phyloP scores from a whole-genome alignment of 192 early-diverging fungal species.

The Backusella psychrophila region DNA sequence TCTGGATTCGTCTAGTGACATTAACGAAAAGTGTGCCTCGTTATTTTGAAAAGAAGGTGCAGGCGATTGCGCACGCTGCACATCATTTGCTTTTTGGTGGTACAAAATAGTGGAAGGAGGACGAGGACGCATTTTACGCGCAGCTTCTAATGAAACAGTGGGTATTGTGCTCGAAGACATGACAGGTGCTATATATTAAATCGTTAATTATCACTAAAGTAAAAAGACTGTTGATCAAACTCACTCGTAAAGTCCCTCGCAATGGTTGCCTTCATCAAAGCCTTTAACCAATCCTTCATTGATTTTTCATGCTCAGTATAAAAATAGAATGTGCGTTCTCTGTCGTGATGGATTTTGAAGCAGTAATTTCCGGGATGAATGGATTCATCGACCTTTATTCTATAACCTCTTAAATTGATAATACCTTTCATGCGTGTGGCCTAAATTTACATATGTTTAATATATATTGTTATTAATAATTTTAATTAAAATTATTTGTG shows the following conservation, averaged over 20 bases:
- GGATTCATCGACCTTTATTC: conserved; percentile 52
- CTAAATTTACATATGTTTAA: background rate
- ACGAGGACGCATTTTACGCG: conserved; percentile 46
- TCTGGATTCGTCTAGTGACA: conserved; percentile 7
- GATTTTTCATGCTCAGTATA: conserved; percentile 50
- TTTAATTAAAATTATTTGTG: background rate
- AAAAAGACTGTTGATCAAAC: background rate
- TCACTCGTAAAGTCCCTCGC: conserved; percentile 42
- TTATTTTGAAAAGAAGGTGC: conserved; percentile 25
- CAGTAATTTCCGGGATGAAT: conserved; percentile 58
- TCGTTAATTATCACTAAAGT: conserved; percentile 2
- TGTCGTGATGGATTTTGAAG: conserved; percentile 56
- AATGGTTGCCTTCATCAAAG: conserved; percentile 63
- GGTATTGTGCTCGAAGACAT: conserved; percentile 58
- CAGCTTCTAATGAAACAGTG: conserved; percentile 52
- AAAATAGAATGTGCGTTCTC: conserved; percentile 53
- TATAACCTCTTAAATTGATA: conserved; percentile 55
- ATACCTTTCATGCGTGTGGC: conserved; percentile 49
- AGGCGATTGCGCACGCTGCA: conserved; percentile 44
- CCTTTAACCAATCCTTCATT: conserved; percentile 56
- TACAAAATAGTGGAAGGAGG: conserved; percentile 21
- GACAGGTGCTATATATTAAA: conserved; percentile 45
- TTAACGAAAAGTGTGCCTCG: background rate
- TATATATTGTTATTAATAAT: background rate
- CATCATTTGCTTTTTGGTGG: conserved; percentile 29